A percentile compares a stretch with the other conserved stretches of the same genome.
Evolutionary conservation across 2,329 filamentous ascomycete genomes (phyloP).

Genomic region (Chaetomium globosum): DNA sequence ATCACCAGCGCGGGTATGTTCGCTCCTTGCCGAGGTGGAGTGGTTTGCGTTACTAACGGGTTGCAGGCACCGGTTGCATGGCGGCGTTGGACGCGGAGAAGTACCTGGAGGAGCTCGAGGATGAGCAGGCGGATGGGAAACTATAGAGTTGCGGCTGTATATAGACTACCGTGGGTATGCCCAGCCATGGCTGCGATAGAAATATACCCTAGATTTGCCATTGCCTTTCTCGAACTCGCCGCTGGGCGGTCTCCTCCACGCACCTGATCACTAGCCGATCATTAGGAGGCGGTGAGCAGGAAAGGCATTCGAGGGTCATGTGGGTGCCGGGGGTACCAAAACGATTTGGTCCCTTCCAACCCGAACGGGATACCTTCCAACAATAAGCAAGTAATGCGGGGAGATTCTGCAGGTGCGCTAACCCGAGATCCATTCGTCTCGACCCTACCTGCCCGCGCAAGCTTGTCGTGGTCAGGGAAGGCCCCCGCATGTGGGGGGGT

Average conservation of each 20-base stretch:
- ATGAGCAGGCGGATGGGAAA: conserved; percentile 44
- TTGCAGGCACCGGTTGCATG: conserved; percentile 83
- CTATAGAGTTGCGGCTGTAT: conserved; percentile 29
- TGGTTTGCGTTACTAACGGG: conserved; percentile 30
- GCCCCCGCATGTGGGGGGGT: background rate
- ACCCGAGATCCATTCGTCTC: background rate
- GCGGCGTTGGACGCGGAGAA: conserved; percentile 96
- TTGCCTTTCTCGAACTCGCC: background rate
- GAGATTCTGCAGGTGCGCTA: background rate
- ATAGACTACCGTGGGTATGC: conserved; percentile 2
- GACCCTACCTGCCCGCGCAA: background rate
- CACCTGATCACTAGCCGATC: background rate
- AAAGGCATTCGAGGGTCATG: background rate
- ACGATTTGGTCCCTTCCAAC: background rate
- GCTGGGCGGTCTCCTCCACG: no score
- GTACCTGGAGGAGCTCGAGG: conserved; percentile 77
- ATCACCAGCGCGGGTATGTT: conserved; percentile 91
- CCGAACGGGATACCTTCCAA: background rate
- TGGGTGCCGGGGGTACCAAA: background rate
- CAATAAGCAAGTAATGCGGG: background rate
- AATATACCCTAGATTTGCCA: conserved; percentile 9
- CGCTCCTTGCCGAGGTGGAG: background rate
- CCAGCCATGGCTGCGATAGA: conserved; percentile 12
- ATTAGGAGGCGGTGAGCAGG: background rate
- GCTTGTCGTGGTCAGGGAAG: background rate